phyloP scores from a whole-genome alignment of 805 yeast species.

The Pichia thaimueangensis region DNA sequence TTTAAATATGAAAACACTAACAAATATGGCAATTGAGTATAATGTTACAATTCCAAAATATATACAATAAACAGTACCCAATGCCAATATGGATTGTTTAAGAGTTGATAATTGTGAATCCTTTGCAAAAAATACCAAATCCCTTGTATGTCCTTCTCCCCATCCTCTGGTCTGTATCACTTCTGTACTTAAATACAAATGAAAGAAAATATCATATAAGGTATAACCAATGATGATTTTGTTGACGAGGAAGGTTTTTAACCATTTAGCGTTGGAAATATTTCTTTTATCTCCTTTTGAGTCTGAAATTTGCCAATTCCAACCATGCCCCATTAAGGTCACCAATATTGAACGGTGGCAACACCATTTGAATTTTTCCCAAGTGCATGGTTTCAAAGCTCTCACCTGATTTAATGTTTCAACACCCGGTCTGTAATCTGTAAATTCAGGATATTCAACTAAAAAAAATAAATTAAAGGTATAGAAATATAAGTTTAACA shows the following conservation, averaged over 20 bases:
- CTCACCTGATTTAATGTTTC: slow-evolving; percentile 12
- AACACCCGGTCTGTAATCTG: slow-evolving; percentile 9
- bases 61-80: slow-evolving; percentile 10
- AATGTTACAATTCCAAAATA: slow-evolving; percentile 9
- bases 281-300: too few species aligned
- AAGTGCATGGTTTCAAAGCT: slow-evolving; percentile 2
- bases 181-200: slow-evolving; percentile 9
- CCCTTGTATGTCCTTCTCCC: slow-evolving; percentile 5
- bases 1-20: background rate
- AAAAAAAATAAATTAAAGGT: slow-evolving; percentile 12
- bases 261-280: background rate
- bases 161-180: slow-evolving; percentile 13
- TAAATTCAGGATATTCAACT: slow-evolving; percentile 16
- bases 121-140: slow-evolving; percentile 4
- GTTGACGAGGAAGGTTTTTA: background rate
- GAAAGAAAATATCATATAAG: slow-evolving; percentile 10
- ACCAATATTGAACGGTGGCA: slow-evolving; percentile 7
- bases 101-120: slow-evolving; percentile 8
- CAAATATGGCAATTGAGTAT: slow-evolving; percentile 4
- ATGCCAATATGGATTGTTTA: slow-evolving; percentile 10
- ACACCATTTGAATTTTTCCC: slow-evolving; percentile 14
- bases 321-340: slow-evolving; percentile 15
- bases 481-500: slow-evolving; percentile 10
- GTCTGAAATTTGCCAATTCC: slow-evolving; percentile 14
- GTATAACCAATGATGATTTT: slow-evolving; percentile 2